Evolutionary conservation across 2,329 filamentous ascomycete species (phyloP), one percentile per base, ranked within the genome.

Genomic region (Thermothelomyces thermophilus): DNA sequence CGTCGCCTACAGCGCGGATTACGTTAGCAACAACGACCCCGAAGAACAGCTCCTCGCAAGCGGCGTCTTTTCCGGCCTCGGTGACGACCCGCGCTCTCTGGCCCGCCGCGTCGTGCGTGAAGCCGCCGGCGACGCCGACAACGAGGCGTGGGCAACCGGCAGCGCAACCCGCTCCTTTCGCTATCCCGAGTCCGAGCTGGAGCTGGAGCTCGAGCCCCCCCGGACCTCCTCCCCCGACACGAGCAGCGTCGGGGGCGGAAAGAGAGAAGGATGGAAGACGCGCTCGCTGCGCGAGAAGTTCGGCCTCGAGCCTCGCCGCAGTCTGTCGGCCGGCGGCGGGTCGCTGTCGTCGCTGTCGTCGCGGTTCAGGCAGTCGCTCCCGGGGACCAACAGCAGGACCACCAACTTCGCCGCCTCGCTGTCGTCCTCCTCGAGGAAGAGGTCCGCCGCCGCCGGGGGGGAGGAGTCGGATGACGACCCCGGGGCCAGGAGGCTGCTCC

Each of bases 11-110:
- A 55, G 52, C 33, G 24, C 34, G 5, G 52, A 26, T 35, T 14
- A 35, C n/a, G n/a, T n/a, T 16, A 16, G 14, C 13, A 14, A 53
- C 47, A 51, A 59, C 26, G 63, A 55, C 54, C 62, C 65, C 11
- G 66, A 70, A 46, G 64, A 68, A 19, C 67, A 68, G 4, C 58
- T 75, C 11, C 63, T 72, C 11, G 68, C 70, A 2, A 70, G 68
- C 7, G 68, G 72, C 1, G 64, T 74, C 6, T 61, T 74, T 14
- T 63, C 66, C 0, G 72, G 72, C 0, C 53, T 74, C 10, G 53
- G 58, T 8, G 63, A 72, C 47, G 68, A 74, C 53, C 62, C 64
- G 13, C 63, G 63, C 7, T 60, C 63, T 0, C 62, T 64, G 35
- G 47, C 51, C 2, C 62, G 64, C 1, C 62, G 56, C 19, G 71